phyloP scores from a whole-genome alignment of 768 basidiomycete genomes.

The Boletus reticuloceps region DNA sequence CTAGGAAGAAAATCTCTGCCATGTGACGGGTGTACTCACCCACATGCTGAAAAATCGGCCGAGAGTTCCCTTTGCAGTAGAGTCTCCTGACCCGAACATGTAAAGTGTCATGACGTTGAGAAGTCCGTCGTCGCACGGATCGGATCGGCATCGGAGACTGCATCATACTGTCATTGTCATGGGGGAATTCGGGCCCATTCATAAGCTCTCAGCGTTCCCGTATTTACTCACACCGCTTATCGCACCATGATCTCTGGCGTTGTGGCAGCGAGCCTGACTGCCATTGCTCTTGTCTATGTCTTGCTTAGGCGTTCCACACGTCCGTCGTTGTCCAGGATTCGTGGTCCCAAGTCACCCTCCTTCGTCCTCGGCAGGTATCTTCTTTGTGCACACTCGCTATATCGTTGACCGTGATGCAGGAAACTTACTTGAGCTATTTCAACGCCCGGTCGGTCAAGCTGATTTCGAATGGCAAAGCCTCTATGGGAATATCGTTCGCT shows the following conservation, averaged over 20 bases:
- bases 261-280: neutral
- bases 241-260: conserved; percentile 10
- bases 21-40: neutral
- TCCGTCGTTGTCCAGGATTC: conserved; percentile 13
- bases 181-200: neutral
- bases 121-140: neutral
- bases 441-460: conserved; percentile 21
- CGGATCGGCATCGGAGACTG: neutral
- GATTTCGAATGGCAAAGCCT: conserved; percentile 32
- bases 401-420: conserved; percentile 25
- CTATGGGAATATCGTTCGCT: conserved; percentile 30
- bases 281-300: conserved; percentile 6
- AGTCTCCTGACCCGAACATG: neutral
- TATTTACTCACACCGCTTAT: neutral
- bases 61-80: neutral
- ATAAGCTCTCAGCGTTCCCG: conserved; percentile 1
- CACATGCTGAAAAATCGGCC: neutral
- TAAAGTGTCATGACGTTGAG: neutral
- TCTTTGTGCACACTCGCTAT: conserved; percentile 6
- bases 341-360: conserved; percentile 21
- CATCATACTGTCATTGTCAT: conserved; percentile 8
- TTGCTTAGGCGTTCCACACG: neutral
- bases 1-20: neutral
- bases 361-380: conserved; percentile 16
- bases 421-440: conserved; percentile 29